Base-by-base conservation (phyloP, 768 basidiomycete species). In the Xerocomellus amylosporus region DNA sequence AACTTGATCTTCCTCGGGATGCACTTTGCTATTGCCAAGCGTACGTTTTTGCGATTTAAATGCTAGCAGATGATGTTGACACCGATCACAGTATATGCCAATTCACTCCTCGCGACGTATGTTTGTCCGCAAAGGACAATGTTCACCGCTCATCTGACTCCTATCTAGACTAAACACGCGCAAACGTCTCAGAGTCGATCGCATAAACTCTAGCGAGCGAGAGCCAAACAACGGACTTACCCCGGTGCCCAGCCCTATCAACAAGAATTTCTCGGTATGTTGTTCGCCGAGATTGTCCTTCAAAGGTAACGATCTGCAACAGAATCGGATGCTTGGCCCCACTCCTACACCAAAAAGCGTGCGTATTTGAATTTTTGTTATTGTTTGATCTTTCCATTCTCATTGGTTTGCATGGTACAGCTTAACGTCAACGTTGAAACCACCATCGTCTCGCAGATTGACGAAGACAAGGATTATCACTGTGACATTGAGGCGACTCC, bases 1-100 rank as follows among this genome's bases (percentile, higher is more conserved):
- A 71, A 71, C 40, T 42, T 71, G 56, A 70, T 71, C 51, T 71
- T 73, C 65, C 58, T 71, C 4, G 70, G 68, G 5, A 71, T 71
- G 67, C 70, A 71, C 55, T 71, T 71, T 49, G 66, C 70, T 1
- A 71, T 71, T 12, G 69, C 71, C 8, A 71, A 71, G 53, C 14
- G 70, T 71, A 57, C 0, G 71, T 10, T 22, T 34, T 39, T 12
- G 2, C 30, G n/a, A 28, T 34, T n/a, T 12, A 0, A 7, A 3
- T 22, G 30, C 19, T 31, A 6, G 24, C 12, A 26, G 7, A 9
- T 33, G 7, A 5, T 1, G 26, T 58, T 6, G 55, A 38, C 2
- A 4, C 15, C 17, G 9, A 15, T 31, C 5, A 8, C 8, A 71
- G 70, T 71, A 46, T 71, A 71, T 9, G 70, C 70, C 1, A 71